Base-by-base conservation (phyloP, 345 rosid genomes). In the Theobroma cacao region DNA sequence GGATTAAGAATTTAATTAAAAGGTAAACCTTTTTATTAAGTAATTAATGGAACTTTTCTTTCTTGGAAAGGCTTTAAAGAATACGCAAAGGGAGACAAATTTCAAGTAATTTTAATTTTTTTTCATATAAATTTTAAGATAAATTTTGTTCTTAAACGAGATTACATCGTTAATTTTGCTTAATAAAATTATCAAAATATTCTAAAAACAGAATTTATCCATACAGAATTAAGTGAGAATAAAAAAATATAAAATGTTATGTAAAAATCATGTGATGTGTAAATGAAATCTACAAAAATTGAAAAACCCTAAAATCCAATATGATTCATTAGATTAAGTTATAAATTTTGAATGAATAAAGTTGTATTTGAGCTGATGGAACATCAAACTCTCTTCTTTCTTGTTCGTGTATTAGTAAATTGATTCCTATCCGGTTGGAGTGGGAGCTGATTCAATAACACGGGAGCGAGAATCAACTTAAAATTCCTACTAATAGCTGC, bases 401-500 rank as follows among this genome's bases (percentile, higher is more conserved):
- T n/a, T 62, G 40, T 48, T 47, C 30, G 1, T 22, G 4, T 38
- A 2, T 17, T 13, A 41, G 0, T 55, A 59, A 66, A 58, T 17
- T 53, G 4, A 20, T 40, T 30, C 33, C 40, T 12, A 22, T 10
- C 1, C 8, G 50, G 0, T 2, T 0, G 50, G 72, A 78, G 81
- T 82, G 85, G 85, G 60, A 31, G 85, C 73, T 84, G 83, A 79
- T 82, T 78, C 59, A 52, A 75, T 38, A 62, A 74, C 75, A 68
- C 76, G 78, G 38, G 65, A 7, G 81, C 13, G 15, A 40, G 36
- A 9, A 73, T 52, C 70, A 3, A 0, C 70, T 8, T 67, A 38
- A 38, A 38, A 10, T 13, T 62, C 10, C 14, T 18, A 0, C n/a
- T n/a, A 7, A 33, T 33, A 14, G 3, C 11, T 3, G 9, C 30